These are phyloP conservation scores for Perkinsus marinus DNA, from an alignment of 169 alveolate species.

Conservation along the genomic window DNA sequence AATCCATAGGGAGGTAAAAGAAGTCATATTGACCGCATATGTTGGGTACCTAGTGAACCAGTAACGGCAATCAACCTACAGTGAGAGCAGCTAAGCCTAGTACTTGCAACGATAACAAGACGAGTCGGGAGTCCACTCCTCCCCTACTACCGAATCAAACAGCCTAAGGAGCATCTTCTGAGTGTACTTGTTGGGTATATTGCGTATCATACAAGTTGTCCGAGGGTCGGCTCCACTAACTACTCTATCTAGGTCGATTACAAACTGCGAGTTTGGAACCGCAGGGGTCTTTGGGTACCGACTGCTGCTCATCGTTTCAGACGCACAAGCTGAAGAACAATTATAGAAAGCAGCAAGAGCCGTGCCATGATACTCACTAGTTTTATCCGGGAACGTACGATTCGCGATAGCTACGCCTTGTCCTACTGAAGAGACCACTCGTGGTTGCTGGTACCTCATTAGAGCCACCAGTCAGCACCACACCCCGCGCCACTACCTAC, in stretches of 20 bases:
- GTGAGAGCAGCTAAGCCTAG: too few relatives aligned
- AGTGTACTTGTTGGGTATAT: conserved; percentile 57
- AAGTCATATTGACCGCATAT: conserved; percentile 40
- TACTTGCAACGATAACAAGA: too few relatives aligned
- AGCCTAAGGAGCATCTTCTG: conserved; percentile 32
- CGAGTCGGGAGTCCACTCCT: too few relatives aligned
- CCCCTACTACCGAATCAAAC: conserved; percentile 17
- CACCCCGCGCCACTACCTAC: background rate
- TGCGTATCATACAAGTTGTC: conserved; percentile 4
- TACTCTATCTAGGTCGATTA: background rate
- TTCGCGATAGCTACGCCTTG: background rate
- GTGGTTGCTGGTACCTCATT: background rate
- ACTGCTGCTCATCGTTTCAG: background rate
- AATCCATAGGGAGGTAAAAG: conserved; percentile 47
- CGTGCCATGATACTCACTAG: too few relatives aligned
- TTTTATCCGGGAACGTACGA: too few relatives aligned
- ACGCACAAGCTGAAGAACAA: background rate
- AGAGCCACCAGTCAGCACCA: background rate
- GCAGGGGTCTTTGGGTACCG: background rate
- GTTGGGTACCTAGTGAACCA: background rate
- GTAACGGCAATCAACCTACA: background rate
- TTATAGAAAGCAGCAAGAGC: background rate
- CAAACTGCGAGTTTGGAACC: background rate
- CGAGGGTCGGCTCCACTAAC: background rate
- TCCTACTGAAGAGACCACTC: background rate